Base-by-base conservation (phyloP, 73 alveolate species). In the Uronychia setigera region DNA sequence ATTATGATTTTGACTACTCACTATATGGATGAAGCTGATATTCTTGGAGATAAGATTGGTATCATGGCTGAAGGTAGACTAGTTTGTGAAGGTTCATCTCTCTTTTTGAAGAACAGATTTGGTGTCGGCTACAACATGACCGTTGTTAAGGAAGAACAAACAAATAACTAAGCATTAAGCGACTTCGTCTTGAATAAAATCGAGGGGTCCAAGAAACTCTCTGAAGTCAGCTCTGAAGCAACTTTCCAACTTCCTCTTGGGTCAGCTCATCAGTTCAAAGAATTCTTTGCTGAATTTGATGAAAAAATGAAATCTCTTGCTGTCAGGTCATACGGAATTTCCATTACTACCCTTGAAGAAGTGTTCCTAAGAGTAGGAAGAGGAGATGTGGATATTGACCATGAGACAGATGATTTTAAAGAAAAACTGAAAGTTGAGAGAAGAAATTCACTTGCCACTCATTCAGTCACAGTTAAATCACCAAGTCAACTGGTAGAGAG, bases 311-410 rank as follows among this genome's bases (percentile, higher is more conserved):
- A 83, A 29, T 27, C 77, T 31, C 89, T 94, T 32, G 81, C 79
- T 30, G 78, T 87, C 1, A 35, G 79, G 25, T 86, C 95, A 1
- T 93, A 96, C 58, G 96, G 95, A 19, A 83, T 95, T 0, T 93
- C 97, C 25, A 93, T 98, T 92, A 96, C 99, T 29, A 97, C 99
- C 31, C 92, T 98, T 75, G 99, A 98, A 95, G 99, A 98, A 82
- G 99, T 98, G 0, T 98, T 97, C 88, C 91, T 98, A 0, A 96
- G 91, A 87, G 98, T 97, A 26, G 99, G 96, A 58, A 77, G 92
- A n/a, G 96, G 92, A 77, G 99, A 94, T 78, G 91, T 80, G 46
- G 87, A 80, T 27, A 74, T 31, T 30, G 82, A 82, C 29, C 35
- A 78, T 59, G 78, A 86, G 58, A 60, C 33, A 35, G 86, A 76